phyloP scores from a whole-genome alignment of 2,329 filamentous ascomycete species.

The Pezizomycotina sp. region DNA sequence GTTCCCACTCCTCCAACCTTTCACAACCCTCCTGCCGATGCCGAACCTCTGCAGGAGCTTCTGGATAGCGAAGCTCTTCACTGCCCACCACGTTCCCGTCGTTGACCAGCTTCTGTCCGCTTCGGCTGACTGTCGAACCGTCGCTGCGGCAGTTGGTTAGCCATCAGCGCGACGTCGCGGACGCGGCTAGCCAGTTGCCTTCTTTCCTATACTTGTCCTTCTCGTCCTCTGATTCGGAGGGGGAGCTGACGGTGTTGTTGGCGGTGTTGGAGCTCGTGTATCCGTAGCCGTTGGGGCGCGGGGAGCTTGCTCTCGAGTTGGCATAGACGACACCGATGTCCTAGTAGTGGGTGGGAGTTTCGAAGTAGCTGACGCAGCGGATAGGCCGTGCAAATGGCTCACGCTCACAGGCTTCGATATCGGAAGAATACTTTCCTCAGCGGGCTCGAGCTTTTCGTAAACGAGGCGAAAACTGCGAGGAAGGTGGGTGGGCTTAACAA shows the following conservation, averaged over 20 bases:
- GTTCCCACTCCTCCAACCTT: conserved; percentile 15
- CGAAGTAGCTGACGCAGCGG: conserved; percentile 5
- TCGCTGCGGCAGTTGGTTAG: conserved; percentile 10
- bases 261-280: conserved; percentile 11
- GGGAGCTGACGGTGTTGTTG: conserved; percentile 4
- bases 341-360: background rate
- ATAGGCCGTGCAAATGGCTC: conserved; percentile 15
- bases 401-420: conserved; percentile 16
- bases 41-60: conserved; percentile 14
- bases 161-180: conserved; percentile 14
- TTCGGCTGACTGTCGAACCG: conserved; percentile 12
- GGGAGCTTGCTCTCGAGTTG: conserved; percentile 11
- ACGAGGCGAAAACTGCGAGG: conserved; percentile 12
- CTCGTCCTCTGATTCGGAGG: conserved; percentile 15
- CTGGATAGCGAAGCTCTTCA: conserved; percentile 17
- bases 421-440: conserved; percentile 16
- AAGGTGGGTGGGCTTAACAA: conserved; percentile 10
- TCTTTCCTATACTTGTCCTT: conserved; percentile 17
- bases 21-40: conserved; percentile 11
- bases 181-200: conserved; percentile 9
- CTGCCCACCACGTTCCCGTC: conserved; percentile 16
- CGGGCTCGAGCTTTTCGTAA: conserved; percentile 16
- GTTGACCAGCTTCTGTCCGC: conserved; percentile 12
- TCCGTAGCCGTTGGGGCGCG: conserved; percentile 12
- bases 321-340: conserved; percentile 7